phyloP scores from a whole-genome alignment of 768 basidiomycete species.

The Auriculariales sp. region DNA sequence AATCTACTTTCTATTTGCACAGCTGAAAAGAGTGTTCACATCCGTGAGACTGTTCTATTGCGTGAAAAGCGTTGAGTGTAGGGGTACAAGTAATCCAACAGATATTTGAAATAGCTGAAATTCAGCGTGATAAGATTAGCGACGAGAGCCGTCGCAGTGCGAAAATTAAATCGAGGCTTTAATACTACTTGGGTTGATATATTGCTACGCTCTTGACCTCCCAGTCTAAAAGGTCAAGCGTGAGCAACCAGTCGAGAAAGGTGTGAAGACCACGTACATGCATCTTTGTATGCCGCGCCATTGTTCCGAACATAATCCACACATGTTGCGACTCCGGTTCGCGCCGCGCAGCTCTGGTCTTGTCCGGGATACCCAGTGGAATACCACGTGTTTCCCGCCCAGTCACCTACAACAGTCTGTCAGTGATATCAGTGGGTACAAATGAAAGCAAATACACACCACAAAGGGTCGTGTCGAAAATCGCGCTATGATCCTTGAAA shows the following conservation, averaged over 20 bases:
- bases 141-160: slow-evolving; percentile 2
- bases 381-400: slow-evolving; percentile 76
- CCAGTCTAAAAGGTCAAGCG: slow-evolving; percentile 41
- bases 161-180: not conserved
- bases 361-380: slow-evolving; percentile 66
- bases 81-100: slow-evolving; percentile 34
- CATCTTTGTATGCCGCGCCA: slow-evolving; percentile 56
- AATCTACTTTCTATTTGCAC: too few relatives aligned
- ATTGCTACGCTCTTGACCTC: slow-evolving; percentile 64
- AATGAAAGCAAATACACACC: slow-evolving; percentile 27
- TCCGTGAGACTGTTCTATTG: too few relatives aligned
- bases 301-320: slow-evolving; percentile 58
- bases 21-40: too few relatives aligned
- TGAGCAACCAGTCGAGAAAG: slow-evolving; percentile 3
- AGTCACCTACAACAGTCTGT: slow-evolving; percentile 66
- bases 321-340: slow-evolving; percentile 73
- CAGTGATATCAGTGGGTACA: slow-evolving; percentile 3
- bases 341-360: slow-evolving; percentile 67
- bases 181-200: slow-evolving; percentile 28
- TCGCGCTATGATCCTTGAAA: slow-evolving; percentile 62
- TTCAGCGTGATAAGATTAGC: not conserved
- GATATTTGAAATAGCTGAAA: slow-evolving; percentile 21
- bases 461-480: slow-evolving; percentile 82
- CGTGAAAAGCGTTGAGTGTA: too few relatives aligned
- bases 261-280: slow-evolving; percentile 42